Conservation (phyloP, 2,329 filamentous ascomycete species). For the Fusarium proliferatum region DNA sequence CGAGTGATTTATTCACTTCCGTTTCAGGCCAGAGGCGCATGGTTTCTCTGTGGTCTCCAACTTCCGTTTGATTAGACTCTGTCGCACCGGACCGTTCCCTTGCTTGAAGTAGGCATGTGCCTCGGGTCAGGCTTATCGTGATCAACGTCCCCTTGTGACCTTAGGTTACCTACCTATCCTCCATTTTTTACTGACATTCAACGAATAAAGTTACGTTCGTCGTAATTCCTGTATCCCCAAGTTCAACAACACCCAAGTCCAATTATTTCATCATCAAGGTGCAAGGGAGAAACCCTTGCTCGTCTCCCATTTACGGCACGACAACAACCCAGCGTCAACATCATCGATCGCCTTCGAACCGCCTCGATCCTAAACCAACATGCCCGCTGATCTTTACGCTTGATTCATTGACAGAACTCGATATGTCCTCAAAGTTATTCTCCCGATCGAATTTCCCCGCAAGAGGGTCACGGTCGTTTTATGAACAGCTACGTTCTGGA, state of each 20-base stretch:
- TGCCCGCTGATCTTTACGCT: conserved; percentile 13
- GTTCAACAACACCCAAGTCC: background rate
- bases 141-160: conserved; percentile 39
- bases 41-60: background rate
- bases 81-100: background rate
- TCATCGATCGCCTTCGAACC: background rate
- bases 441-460: conserved; percentile 52
- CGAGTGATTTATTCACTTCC: background rate
- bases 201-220: background rate
- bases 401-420: conserved; percentile 20
- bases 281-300: background rate
- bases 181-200: conserved; percentile 3
- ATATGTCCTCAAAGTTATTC: conserved; percentile 62
- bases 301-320: background rate
- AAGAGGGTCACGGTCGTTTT: conserved; percentile 56
- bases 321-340: background rate
- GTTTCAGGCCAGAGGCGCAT: background rate
- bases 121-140: conserved; percentile 42
- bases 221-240: background rate
- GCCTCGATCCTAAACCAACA: conserved; percentile 23
- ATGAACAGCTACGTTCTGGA: conserved; percentile 59
- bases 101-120: conserved; percentile 33
- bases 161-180: background rate
- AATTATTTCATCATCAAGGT: background rate
- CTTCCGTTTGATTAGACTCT: background rate